Evolutionary conservation across 202 grass and related monocot genomes (phyloP).

Genomic region (Schoenoplectus tabernaemontani): DNA sequence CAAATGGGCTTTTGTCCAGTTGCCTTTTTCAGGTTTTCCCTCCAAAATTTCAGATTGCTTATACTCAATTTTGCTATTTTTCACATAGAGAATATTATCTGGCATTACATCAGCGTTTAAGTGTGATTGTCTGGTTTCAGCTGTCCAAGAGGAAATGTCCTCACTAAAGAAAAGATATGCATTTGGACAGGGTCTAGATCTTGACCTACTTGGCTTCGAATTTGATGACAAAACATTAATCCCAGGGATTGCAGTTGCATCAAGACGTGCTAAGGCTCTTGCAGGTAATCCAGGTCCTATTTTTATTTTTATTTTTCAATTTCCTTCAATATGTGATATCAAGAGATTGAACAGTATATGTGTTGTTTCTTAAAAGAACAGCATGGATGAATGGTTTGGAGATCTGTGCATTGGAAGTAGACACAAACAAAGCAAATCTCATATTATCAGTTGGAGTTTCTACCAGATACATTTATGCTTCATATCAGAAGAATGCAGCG

Average conservation of each 20-base stretch:
- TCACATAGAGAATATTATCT: neutral
- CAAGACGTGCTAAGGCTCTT: slow-evolving; percentile 73
- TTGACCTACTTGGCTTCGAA: slow-evolving; percentile 81
- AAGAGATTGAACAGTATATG: neutral
- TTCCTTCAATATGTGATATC: neutral
- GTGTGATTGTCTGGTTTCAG: slow-evolving; percentile 36
- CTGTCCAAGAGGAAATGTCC: slow-evolving; percentile 62
- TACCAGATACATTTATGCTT: slow-evolving; percentile 80
- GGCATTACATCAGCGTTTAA: neutral
- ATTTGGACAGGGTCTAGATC: slow-evolving; percentile 68
- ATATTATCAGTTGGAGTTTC: slow-evolving; percentile 67
- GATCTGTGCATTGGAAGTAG: slow-evolving; percentile 59
- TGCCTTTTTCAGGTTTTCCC: slow-evolving; percentile 64
- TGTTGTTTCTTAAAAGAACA: slow-evolving; percentile 24
- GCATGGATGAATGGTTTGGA: slow-evolving; percentile 97
- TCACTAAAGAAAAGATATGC: slow-evolving; percentile 59
- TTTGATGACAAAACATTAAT: slow-evolving; percentile 65
- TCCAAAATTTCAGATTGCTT: neutral
- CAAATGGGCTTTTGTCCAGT: slow-evolving; percentile 95
- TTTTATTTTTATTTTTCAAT: neutral
- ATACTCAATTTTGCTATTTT: neutral
- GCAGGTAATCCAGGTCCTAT: slow-evolving; percentile 45
- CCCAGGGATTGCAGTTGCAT: slow-evolving; percentile 87
- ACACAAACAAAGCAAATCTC: slow-evolving; percentile 45
- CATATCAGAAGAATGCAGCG: slow-evolving; percentile 69